Base-by-base conservation (phyloP, 2,329 filamentous ascomycete species). In the Exophiala sp. region DNA sequence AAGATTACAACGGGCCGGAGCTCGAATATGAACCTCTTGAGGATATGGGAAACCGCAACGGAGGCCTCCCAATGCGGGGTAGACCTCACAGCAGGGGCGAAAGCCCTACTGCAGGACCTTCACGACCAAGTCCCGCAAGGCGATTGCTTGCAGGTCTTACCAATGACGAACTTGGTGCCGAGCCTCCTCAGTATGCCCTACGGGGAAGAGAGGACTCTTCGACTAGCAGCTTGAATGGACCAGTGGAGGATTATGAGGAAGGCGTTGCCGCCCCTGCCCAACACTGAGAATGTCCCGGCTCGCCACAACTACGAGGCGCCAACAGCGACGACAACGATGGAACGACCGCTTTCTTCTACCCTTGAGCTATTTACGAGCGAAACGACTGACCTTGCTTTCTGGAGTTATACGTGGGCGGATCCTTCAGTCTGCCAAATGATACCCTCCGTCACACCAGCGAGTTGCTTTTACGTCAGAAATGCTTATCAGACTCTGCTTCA, bases 11-110 rank as follows among this genome's bases (percentile, higher is more conserved):
- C 30, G 73, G 72, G 10, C 69, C 72, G 10, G 65, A 66, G 2
- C 59, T 72, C 1, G 70, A 76, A 14, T 66, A 74, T 47, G 67
- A 70, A 27, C 72, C 75, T 38, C 61, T 77, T 29, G 73, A 75
- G 50, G 65, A 64, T 11, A 64, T 75, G 62, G 66, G 69, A 2
- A 66, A 60, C 32, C 50, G 67, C 40, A 54, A 50, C 24, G 8
- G 46, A 8, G 42, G 48, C 34, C 43, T 55, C 9, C 50, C 49
- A 3, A 51, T 48, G 55, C 52, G 53, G 18, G 18, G 35, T 14
- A 40, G 32, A 46, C 42, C 24, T 11, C 30, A 27, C 2, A 27
- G 13, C 27, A 34, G 24, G 8, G 45, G 43, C 45, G 37, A 45
- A 13, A 44, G 43, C 23, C 51, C 46, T 10, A 38, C 32, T 8